Conservation (phyloP, 1,284 basidiomycete species). For the Ganoderma lingzhi region DNA sequence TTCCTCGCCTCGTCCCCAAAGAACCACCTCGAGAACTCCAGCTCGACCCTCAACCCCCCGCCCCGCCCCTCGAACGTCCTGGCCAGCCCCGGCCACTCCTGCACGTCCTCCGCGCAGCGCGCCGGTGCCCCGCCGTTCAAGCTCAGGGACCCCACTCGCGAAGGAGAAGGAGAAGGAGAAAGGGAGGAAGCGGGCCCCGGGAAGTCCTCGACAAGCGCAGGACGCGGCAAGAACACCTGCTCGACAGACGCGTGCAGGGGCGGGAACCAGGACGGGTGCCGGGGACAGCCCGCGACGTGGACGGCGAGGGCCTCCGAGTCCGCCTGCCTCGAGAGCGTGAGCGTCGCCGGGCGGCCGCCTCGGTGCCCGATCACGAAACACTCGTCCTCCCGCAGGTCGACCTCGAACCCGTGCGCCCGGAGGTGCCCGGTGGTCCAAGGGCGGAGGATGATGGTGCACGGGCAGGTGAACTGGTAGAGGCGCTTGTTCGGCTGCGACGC, state of each 20-base stretch:
- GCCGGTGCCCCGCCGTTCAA: not conserved
- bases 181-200: not conserved
- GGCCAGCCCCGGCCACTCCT: not conserved
- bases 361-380: not conserved
- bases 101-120: not conserved
- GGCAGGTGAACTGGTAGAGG: not conserved
- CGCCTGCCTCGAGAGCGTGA: not conserved
- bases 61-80: not conserved
- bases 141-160: not conserved
- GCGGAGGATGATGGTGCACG: slow-evolving; percentile 3
- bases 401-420: not conserved
- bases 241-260: not conserved
- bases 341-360: not conserved
- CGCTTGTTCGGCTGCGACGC: not conserved
- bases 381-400: not conserved
- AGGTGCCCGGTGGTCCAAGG: not conserved
- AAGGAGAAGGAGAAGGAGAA: not conserved
- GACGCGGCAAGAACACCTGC: not conserved
- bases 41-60: not conserved
- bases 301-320: not conserved
- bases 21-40: slow-evolving; percentile 4
- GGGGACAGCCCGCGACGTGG: not conserved
- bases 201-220: not conserved
- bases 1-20: not conserved
- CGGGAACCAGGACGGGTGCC: not conserved